Base-by-base conservation (phyloP, 1,284 basidiomycete species). In the Sanghuangporus baumii region DNA sequence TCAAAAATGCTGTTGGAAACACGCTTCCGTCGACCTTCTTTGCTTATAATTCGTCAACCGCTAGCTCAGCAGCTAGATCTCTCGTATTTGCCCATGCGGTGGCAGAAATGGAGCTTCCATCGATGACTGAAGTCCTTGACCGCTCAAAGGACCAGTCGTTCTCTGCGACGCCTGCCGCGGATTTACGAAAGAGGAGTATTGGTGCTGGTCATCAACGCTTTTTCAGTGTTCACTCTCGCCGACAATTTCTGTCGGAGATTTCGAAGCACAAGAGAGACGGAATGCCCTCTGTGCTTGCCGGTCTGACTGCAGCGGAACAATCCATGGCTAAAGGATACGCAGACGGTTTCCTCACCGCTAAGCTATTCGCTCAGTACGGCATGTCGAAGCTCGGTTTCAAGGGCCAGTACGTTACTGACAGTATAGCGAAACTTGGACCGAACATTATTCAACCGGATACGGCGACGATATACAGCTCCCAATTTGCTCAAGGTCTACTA, bases 311-410 rank as follows among this genome's bases (percentile, higher is more conserved):
- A 57, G 66, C 59, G 26, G 67, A 69, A 61, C 69, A 67, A 55
- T 69, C 69, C 61, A 75, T 72, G 58, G 67, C 74, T 2, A 74
- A 75, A 60, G 88, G 88, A 3, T 89, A 87, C 71, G 76, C 76
- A 11, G 85, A 90, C 67, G 89, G 89, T 1, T 84, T 82, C 69
- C 72, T 78, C 16, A 83, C 86, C 0, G 85, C 85, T 4, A 81
- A 81, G 69, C 77, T 80, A 14, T 90, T 91, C 70, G 85, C 85
- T 2, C 71, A 75, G 34, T 74, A 79, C 59, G 76, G 76, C 38
- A 76, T 78, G 67, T 88, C 86, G 31, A 81, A 79, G 67, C 78
- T 91, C 0, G 88, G 88, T 2, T 91, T 90, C 71, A 73, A 73
- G 9, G 81, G 78, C 8, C 88, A 91, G 69, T 89, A 84, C 70